Evolutionary conservation across 345 rosid genomes (phyloP).

Genomic region (Pistacia vera): DNA sequence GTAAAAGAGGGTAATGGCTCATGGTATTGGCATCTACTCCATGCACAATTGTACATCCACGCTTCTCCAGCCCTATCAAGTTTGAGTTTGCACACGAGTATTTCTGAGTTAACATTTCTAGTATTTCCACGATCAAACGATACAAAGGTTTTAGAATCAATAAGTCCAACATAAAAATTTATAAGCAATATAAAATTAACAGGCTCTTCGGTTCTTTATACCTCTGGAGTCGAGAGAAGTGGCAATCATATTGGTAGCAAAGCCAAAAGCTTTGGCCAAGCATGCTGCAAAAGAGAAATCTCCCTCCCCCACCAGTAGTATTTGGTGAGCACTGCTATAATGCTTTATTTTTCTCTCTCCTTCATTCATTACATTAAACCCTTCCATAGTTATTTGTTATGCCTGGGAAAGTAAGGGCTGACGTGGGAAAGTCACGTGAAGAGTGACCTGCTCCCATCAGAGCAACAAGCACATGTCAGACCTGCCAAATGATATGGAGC

Average conservation of each 20-base stretch:
- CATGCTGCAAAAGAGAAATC: constrained; percentile 65
- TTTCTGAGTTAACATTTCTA: background rate
- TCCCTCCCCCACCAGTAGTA: constrained; percentile 62
- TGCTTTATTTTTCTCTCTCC: constrained; percentile 39
- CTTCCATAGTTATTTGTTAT: too few relatives aligned
- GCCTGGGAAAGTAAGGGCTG: too few relatives aligned
- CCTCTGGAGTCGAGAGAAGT: constrained; percentile 47
- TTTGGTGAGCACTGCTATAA: constrained; percentile 39
- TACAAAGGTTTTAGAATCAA: background rate
- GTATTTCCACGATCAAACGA: too few relatives aligned
- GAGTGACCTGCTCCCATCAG: too few relatives aligned
- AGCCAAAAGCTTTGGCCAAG: constrained; percentile 57
- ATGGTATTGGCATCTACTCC: constrained; percentile 27
- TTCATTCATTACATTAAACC: too few relatives aligned
- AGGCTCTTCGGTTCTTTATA: background rate
- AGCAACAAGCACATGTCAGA: too few relatives aligned
- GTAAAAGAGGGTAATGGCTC: constrained; percentile 20
- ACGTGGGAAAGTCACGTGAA: too few relatives aligned
- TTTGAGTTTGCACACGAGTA: constrained; percentile 20
- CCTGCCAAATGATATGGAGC: too few relatives aligned
- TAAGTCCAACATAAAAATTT: background rate
- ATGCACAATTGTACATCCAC: constrained; percentile 30
- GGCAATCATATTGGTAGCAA: constrained; percentile 46
- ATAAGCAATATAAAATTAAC: background rate
- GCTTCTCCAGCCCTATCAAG: constrained; percentile 20